Conservation (phyloP, 73 alveolate genomes). For the Tetrahymena thermophila region DNA sequence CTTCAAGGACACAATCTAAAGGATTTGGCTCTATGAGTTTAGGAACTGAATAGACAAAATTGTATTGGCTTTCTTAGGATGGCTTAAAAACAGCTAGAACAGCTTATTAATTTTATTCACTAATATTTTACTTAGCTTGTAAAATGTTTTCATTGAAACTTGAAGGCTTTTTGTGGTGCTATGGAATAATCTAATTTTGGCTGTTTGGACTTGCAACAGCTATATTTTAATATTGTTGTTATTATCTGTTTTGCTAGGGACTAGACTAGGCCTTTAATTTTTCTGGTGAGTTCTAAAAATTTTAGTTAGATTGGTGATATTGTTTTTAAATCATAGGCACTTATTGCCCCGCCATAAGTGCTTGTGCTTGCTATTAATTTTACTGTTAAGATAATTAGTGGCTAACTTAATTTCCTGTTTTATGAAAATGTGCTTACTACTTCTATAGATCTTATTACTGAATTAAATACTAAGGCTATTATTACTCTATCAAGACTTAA, state of each 20-base stretch:
- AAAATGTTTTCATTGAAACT: neutral
- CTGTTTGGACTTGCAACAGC: neutral
- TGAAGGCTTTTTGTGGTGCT: neutral
- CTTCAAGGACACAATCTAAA: conserved; percentile 32
- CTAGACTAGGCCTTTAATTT: neutral
- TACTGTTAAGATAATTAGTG: neutral
- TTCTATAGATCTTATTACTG: neutral
- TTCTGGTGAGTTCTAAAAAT: neutral
- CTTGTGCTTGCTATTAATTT: neutral
- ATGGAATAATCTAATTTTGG: neutral
- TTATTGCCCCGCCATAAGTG: neutral
- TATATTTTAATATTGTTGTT: neutral
- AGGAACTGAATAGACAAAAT: conserved; percentile 36
- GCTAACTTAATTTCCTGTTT: neutral
- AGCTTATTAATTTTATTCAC: neutral
- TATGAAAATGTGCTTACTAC: neutral
- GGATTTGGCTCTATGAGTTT: conserved; percentile 43
- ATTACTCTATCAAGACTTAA: neutral
- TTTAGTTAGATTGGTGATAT: neutral
- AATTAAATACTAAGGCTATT: neutral
- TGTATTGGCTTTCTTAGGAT: neutral
- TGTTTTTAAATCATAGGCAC: neutral
- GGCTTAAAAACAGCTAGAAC: neutral
- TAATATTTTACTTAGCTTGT: neutral
- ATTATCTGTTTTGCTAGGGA: neutral